Conservation (phyloP, 441 rosid genomes). For the Aleurites moluccanus region DNA sequence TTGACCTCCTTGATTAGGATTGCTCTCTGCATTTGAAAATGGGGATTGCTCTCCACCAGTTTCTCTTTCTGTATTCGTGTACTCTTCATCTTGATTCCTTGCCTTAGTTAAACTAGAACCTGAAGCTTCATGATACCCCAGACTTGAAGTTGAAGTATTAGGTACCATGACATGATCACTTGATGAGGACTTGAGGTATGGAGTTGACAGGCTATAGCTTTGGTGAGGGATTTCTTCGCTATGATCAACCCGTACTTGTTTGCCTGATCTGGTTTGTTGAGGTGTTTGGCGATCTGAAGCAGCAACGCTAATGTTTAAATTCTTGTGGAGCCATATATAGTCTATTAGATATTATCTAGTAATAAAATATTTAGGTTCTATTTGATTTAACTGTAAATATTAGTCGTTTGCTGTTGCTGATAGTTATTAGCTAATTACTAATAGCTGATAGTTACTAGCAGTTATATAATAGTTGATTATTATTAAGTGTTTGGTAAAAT, state of each 20-base stretch:
- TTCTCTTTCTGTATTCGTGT: constrained; percentile 29
- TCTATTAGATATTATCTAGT: background rate
- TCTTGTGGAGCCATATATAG: background rate
- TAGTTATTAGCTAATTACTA: too few species aligned
- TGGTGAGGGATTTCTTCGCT: constrained; percentile 20
- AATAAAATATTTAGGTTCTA: too few species aligned
- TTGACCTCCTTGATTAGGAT: constrained; percentile 16
- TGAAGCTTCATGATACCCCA: constrained; percentile 23
- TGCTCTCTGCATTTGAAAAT: background rate
- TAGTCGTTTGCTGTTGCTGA: too few species aligned
- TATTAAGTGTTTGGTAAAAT: too few species aligned
- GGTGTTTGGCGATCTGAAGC: constrained; percentile 25
- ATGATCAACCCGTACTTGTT: constrained; percentile 23
- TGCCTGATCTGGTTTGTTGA: constrained; percentile 14
- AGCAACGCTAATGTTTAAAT: background rate
- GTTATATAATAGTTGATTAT: too few species aligned
- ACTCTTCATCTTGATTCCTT: constrained; percentile 31
- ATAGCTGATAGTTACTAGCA: too few species aligned
- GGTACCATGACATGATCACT: constrained; percentile 22
- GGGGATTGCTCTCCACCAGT: constrained; percentile 33
- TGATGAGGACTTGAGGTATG: constrained; percentile 24
- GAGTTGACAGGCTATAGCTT: background rate
- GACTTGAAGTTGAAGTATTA: constrained; percentile 22
- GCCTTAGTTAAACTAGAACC: constrained; percentile 29
- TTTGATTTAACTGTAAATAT: too few species aligned